Evolutionary conservation across 192 early-diverging fungal genomes (phyloP).

Genomic region (Coemansia sp.): DNA sequence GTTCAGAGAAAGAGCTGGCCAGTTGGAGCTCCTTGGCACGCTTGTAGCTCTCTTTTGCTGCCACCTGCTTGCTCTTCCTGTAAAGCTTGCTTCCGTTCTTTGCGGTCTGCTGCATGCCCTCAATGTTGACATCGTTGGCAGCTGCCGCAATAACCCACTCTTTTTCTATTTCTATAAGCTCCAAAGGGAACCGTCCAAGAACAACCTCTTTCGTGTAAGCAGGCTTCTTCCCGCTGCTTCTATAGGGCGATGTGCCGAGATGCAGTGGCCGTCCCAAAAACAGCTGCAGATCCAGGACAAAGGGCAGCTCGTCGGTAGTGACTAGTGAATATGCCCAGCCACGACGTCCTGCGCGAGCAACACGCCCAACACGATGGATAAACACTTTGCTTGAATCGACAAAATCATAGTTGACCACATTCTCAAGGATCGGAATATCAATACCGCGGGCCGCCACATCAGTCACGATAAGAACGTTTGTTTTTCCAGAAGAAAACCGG

Average conservation of each 20-base stretch:
- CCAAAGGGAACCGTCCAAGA: conserved; percentile 73
- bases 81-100: conserved; percentile 89
- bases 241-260: conserved; percentile 51
- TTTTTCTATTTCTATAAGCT: conserved; percentile 66
- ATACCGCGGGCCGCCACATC: conserved; percentile 99
- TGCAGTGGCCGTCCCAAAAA: conserved; percentile 79
- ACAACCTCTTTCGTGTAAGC: conserved; percentile 81
- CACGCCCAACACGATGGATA: conserved; percentile 96
- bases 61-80: conserved; percentile 74
- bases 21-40: conserved; percentile 82
- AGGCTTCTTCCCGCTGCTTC: conserved; percentile 27
- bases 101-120: conserved; percentile 65
- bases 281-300: conserved; percentile 89
- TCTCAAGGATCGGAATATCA: conserved; percentile 95
- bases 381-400: conserved; percentile 90
- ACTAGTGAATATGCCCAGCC: conserved; percentile 93
- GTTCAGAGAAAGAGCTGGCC: conserved; percentile 61
- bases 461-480: conserved; percentile 88
- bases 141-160: conserved; percentile 73
- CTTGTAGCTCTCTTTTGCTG: conserved; percentile 82
- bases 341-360: conserved; percentile 88
- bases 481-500: conserved; percentile 75
- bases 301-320: conserved; percentile 86
- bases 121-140: conserved; percentile 62
- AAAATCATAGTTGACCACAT: conserved; percentile 98